Conservation (phyloP, 2,329 filamentous ascomycete genomes). For the Aspergillus floridensis region DNA sequence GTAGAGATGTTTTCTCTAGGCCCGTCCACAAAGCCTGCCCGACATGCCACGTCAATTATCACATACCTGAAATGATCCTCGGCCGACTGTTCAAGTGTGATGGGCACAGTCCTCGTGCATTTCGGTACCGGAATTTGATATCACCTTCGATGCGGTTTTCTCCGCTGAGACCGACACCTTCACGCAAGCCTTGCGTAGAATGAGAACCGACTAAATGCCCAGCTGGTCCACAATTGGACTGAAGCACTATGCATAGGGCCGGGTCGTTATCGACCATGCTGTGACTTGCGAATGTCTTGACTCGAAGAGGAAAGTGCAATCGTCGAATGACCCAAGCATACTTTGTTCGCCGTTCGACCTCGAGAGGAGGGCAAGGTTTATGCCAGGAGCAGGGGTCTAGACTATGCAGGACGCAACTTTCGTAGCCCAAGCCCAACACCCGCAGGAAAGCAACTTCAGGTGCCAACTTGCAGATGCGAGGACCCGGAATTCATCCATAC, state of each 20-base stretch:
- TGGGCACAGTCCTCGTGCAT: slow-evolving; percentile 14
- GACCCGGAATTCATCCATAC: slow-evolving; percentile 18
- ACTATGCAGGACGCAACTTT: slow-evolving; percentile 5
- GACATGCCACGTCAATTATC: slow-evolving; percentile 20
- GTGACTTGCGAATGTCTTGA: background rate
- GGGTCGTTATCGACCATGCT: background rate
- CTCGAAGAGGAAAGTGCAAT: background rate
- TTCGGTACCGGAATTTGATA: slow-evolving; percentile 9
- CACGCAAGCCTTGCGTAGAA: background rate
- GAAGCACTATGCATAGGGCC: background rate
- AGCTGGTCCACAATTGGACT: background rate
- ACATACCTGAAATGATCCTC: slow-evolving; percentile 2
- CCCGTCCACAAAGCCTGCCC: background rate
- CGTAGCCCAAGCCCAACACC: slow-evolving; percentile 5
- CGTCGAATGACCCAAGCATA: background rate
- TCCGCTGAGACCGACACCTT: background rate
- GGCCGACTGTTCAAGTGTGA: slow-evolving; percentile 11
- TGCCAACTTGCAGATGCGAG: slow-evolving; percentile 26
- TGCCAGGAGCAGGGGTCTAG: background rate
- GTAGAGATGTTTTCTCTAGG: background rate
- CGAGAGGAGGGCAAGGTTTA: background rate
- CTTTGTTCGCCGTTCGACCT: background rate
- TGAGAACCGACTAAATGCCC: background rate
- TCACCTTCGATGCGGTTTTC: background rate
- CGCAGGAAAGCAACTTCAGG: slow-evolving; percentile 16